Conservation (phyloP, 2,329 filamentous ascomycete species). For the Didymella exigua region DNA sequence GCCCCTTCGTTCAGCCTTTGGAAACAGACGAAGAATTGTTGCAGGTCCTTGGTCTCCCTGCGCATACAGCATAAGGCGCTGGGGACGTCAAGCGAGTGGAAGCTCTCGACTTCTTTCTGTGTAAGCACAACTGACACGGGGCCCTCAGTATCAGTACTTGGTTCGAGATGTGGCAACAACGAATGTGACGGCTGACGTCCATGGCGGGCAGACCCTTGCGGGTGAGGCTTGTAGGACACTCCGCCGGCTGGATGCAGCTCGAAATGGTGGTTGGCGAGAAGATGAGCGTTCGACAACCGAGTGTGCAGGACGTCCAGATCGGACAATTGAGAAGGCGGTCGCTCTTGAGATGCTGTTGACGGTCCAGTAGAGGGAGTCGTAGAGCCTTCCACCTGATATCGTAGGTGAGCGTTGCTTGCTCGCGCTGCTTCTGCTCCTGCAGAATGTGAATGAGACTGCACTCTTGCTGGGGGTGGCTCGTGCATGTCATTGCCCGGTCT, state of each 20-base stretch:
- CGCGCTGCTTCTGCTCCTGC: background rate
- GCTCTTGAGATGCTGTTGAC: background rate
- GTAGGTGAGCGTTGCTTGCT: background rate
- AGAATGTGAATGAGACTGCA: background rate
- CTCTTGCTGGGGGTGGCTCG: background rate
- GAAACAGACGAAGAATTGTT: slow-evolving; percentile 21
- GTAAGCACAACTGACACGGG: slow-evolving; percentile 5
- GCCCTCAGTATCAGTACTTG: background rate
- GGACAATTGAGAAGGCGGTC: background rate
- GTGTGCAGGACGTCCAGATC: slow-evolving; percentile 12
- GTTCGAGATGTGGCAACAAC: slow-evolving; percentile 5
- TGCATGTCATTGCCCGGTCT: slow-evolving; percentile 1
- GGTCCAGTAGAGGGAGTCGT: background rate
- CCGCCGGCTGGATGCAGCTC: slow-evolving; percentile 14
- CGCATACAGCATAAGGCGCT: slow-evolving; percentile 24
- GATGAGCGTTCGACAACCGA: slow-evolving; percentile 14
- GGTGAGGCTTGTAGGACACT: slow-evolving; percentile 10
- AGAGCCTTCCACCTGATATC: background rate
- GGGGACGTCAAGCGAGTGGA: slow-evolving; percentile 13
- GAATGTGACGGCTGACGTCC: slow-evolving; percentile 12
- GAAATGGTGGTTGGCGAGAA: slow-evolving; percentile 15
- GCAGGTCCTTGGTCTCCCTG: slow-evolving; percentile 3
- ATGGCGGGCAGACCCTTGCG: background rate
- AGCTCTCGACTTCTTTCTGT: slow-evolving; percentile 13
- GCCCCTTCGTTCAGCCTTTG: slow-evolving; percentile 42